Evolutionary conservation across 352 stramenopile genomes (phyloP).

Genomic region (Globisporangium iwayamae): DNA sequence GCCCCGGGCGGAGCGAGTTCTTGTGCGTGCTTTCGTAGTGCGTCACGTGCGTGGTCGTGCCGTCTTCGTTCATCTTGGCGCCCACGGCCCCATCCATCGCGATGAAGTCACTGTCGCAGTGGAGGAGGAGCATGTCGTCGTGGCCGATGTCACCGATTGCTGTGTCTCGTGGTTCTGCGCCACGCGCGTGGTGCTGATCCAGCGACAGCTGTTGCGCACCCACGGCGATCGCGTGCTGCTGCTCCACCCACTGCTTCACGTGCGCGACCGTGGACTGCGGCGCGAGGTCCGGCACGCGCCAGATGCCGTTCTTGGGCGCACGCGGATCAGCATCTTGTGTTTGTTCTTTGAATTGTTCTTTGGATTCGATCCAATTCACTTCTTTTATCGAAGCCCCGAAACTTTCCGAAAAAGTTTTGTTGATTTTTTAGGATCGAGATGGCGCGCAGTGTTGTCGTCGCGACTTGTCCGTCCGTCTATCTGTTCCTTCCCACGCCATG

Average conservation of each 20-base stretch:
- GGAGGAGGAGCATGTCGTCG: constrained; percentile 78
- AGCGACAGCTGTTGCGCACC: constrained; percentile 48
- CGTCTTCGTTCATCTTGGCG: constrained; percentile 77
- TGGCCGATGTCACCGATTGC: constrained; percentile 52
- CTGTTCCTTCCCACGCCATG: neutral
- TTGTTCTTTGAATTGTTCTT: neutral
- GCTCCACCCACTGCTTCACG: constrained; percentile 74
- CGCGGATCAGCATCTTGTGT: constrained; percentile 63
- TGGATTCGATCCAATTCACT: neutral
- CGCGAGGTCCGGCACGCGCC: constrained; percentile 70
- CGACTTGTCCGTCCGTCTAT: neutral
- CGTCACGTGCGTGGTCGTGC: constrained; percentile 69
- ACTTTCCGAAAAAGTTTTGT: neutral
- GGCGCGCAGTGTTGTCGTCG: neutral
- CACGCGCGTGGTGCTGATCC: constrained; percentile 43
- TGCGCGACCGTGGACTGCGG: constrained; percentile 59
- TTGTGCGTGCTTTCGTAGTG: constrained; percentile 73
- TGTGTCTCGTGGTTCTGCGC: constrained; percentile 55
- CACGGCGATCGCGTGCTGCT: constrained; percentile 60
- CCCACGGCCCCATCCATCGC: constrained; percentile 41
- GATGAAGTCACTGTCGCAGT: constrained; percentile 70
- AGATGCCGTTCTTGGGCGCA: constrained; percentile 87
- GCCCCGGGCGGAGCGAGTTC: constrained; percentile 92
- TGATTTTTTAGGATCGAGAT: neutral
- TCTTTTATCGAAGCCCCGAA: neutral